Percentiles rank a stretch among this genome's conserved stretches.
Conservation (phyloP, 495 filamentous ascomycete genomes). For the Aspergillus affinis region DNA sequence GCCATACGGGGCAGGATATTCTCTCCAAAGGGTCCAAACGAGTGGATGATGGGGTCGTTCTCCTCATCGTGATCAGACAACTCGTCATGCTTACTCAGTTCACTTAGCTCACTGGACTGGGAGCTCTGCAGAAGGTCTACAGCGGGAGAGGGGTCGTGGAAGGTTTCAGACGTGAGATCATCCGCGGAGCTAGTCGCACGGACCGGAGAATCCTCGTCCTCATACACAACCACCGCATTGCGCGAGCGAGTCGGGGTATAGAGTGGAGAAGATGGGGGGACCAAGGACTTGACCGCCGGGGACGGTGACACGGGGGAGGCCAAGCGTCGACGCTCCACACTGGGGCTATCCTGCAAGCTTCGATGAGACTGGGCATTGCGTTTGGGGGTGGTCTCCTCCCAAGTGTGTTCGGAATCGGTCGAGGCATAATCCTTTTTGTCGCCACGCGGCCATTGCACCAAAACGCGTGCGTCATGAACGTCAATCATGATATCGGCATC, state of each 20-base stretch:
- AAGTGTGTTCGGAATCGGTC: constrained; percentile 65
- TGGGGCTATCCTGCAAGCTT: constrained; percentile 60
- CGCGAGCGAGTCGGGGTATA: constrained; percentile 41
- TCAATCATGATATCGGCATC: constrained; percentile 92
- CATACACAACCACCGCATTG: constrained; percentile 60
- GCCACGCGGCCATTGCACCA: constrained; percentile 79
- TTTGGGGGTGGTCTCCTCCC: constrained; percentile 57
- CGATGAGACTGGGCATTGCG: constrained; percentile 31
- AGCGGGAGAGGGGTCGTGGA: constrained; percentile 24
- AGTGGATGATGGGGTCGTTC: constrained; percentile 87
- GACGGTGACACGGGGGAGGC: constrained; percentile 75
- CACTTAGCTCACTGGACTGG: constrained; percentile 60
- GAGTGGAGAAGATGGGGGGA: constrained; percentile 44
- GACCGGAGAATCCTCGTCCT: constrained; percentile 52
- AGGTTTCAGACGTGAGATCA: constrained; percentile 23
- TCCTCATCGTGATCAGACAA: constrained; percentile 85
- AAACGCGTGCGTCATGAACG: constrained; percentile 86
- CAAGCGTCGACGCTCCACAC: constrained; percentile 59
- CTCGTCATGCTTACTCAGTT: constrained; percentile 54
- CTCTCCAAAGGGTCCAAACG: constrained; percentile 84
- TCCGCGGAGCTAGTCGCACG: constrained; percentile 34
- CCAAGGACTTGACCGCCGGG: constrained; percentile 50
- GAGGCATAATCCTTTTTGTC: constrained; percentile 60
- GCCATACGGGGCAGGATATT: constrained; percentile 78
- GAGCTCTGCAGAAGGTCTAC: constrained; percentile 38